phyloP scores from a whole-genome alignment of 176 grass and related monocot species.

The Lolium multiflorum region DNA sequence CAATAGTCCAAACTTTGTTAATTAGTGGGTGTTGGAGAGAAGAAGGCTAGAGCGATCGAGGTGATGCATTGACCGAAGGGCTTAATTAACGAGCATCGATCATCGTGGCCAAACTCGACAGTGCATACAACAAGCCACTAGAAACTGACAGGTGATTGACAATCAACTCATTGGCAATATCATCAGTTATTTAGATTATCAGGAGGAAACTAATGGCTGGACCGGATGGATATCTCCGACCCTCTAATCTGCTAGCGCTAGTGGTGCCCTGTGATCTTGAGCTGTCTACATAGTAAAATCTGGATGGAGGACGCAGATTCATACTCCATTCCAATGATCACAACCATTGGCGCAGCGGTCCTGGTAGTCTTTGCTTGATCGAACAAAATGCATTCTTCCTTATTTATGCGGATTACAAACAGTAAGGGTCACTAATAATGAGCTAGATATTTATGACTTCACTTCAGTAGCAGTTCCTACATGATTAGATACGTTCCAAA shows the following conservation, averaged over 20 bases:
- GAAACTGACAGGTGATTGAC: neutral
- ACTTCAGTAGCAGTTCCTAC: too few relatives aligned
- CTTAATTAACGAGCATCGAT: neutral
- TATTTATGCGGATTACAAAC: slow-evolving; percentile 37
- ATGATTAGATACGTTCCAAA: too few relatives aligned
- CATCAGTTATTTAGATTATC: slow-evolving; percentile 25
- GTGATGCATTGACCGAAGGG: neutral
- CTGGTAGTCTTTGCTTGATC: slow-evolving; percentile 36
- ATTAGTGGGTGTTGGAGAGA: slow-evolving; percentile 31
- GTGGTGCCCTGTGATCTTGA: slow-evolving; percentile 9
- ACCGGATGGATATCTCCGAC: neutral
- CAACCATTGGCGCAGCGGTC: slow-evolving; percentile 15
- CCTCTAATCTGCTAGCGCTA: slow-evolving; percentile 21
- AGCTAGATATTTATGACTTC: too few relatives aligned
- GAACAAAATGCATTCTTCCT: slow-evolving; percentile 21
- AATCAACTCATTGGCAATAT: neutral
- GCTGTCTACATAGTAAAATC: neutral
- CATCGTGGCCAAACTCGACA: slow-evolving; percentile 46
- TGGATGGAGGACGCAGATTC: slow-evolving; percentile 11
- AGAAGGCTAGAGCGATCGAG: neutral
- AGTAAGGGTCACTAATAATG: neutral
- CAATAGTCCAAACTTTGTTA: neutral
- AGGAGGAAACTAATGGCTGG: neutral
- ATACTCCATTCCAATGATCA: slow-evolving; percentile 35
- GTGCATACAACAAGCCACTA: slow-evolving; percentile 31